Evolutionary conservation across 257 asterid genomes (phyloP), one percentile per base, ranked within the genome.

Genomic region (Cruciata laevipes): DNA sequence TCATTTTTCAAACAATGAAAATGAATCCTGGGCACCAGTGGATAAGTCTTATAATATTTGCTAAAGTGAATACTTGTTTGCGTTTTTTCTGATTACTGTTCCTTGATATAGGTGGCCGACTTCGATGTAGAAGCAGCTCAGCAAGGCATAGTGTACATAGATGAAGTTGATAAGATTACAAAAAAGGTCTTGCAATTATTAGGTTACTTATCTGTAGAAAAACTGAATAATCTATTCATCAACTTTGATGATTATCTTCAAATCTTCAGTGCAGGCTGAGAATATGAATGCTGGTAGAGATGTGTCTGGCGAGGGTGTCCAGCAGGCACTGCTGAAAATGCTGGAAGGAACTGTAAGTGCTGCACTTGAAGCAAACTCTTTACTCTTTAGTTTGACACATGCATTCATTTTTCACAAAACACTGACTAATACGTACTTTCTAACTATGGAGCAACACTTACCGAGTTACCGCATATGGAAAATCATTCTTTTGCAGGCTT

Each of bases 261-360:
- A 73, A 78, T 72, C 71, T 76, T 75, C 74, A 69, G 72, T 80
- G 75, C 85, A 91, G 98, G 79, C 83, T 80, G 95, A 87, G 83
- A 87, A 83, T 83, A 68, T 76, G 72, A 87, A 83, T 60, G 61
- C 72, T 73, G 95, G 95, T 58, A 87, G 95, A 85, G 98, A 91
- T 87, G 96, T 91, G 56, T 81, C 95, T 66, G 98, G 98, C 60
- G 96, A 91, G 78, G 98, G 98, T 67, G 98, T 91, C 78, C 98
- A 91, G 77, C 96, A 91, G 72, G 95, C 95, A 20, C 82, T 91
- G 63, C 88, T 91, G 69, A 91, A 91, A 81, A 91, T 91, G 92
- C 90, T 91, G 71, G 98, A 91, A 81, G 98, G 98, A 87, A 85
- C 95, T 73, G 98, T 91, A 74, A 84, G 96, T 86, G 72, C 31